phyloP scores from a whole-genome alignment of 148 eudicot genomes.

The Amaranthus cruentus region DNA sequence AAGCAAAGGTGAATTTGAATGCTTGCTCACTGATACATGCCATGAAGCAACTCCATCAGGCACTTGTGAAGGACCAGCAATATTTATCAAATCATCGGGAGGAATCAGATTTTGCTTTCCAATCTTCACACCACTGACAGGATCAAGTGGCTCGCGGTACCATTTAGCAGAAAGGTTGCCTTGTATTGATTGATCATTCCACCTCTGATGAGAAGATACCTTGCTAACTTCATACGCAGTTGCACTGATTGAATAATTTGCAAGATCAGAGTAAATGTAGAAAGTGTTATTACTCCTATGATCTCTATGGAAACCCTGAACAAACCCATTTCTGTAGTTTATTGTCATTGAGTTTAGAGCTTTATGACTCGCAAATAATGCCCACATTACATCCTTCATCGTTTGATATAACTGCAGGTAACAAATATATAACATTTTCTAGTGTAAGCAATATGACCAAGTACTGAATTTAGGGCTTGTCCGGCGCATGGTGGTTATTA shows the following conservation, averaged over 20 bases:
- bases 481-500: too few relatives aligned
- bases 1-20: conserved; percentile 72
- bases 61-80: conserved; percentile 91
- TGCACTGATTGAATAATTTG: conserved; percentile 60
- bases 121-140: conserved; percentile 56
- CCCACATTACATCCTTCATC: conserved; percentile 92
- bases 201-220: conserved; percentile 55
- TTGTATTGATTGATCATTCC: conserved; percentile 73
- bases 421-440: neutral
- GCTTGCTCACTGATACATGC: conserved; percentile 94
- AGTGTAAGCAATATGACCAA: neutral
- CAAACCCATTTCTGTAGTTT: conserved; percentile 79
- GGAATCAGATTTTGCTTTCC: conserved; percentile 58
- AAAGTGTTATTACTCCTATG: conserved; percentile 72
- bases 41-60: conserved; percentile 94
- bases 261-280: conserved; percentile 80
- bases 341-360: conserved; percentile 81
- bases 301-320: conserved; percentile 95
- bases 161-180: conserved; percentile 75
- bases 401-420: conserved; percentile 73
- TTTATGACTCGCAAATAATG: conserved; percentile 71
- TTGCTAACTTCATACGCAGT: conserved; percentile 32
- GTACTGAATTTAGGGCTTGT: too few relatives aligned
- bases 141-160: conserved; percentile 81
- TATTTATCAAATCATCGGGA: conserved; percentile 81